phyloP scores from a whole-genome alignment of 768 basidiomycete genomes.

The Lepiota brunneoincarnata region DNA sequence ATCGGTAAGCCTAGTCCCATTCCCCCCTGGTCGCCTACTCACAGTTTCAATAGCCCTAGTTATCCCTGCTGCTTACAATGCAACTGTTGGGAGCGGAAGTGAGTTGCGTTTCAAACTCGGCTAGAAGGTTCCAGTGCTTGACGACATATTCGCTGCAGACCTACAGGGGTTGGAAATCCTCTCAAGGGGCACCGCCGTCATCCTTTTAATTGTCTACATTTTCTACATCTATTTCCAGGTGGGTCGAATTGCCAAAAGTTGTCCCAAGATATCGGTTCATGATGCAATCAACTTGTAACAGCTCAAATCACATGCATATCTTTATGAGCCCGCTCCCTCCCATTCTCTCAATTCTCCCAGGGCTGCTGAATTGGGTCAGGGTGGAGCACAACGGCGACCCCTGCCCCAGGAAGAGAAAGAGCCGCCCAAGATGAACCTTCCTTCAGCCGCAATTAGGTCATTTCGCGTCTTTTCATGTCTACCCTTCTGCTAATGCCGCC shows the following conservation, averaged over 20 bases:
- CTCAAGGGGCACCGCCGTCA: conserved; percentile 77
- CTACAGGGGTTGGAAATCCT: conserved; percentile 62
- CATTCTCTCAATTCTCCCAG: neutral
- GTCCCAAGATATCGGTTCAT: neutral
- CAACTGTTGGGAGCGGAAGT: conserved; percentile 26
- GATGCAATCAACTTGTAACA: conserved; percentile 24
- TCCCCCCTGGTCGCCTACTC: conserved; percentile 1
- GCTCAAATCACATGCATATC: conserved; percentile 68
- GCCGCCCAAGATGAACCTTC: conserved; percentile 64
- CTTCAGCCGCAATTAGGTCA: conserved; percentile 58
- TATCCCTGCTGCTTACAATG: conserved; percentile 85
- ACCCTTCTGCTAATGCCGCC: neutral
- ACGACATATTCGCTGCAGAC: conserved; percentile 21
- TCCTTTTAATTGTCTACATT: conserved; percentile 72
- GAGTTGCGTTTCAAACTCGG: conserved; percentile 15
- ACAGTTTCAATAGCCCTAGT: conserved; percentile 54
- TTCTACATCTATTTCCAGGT: conserved; percentile 79
- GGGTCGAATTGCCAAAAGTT: conserved; percentile 19
- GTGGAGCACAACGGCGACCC: neutral
- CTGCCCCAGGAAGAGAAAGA: conserved; percentile 36
- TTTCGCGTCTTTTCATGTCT: conserved; percentile 22
- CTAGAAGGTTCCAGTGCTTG: conserved; percentile 13
- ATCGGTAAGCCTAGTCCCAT: conserved; percentile 55
- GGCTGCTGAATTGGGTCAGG: neutral
- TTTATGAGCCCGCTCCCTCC: conserved; percentile 42